These are phyloP conservation scores for Lepraria neglecta DNA, from an alignment of 495 filamentous ascomycete species.

Conservation along the genomic window DNA sequence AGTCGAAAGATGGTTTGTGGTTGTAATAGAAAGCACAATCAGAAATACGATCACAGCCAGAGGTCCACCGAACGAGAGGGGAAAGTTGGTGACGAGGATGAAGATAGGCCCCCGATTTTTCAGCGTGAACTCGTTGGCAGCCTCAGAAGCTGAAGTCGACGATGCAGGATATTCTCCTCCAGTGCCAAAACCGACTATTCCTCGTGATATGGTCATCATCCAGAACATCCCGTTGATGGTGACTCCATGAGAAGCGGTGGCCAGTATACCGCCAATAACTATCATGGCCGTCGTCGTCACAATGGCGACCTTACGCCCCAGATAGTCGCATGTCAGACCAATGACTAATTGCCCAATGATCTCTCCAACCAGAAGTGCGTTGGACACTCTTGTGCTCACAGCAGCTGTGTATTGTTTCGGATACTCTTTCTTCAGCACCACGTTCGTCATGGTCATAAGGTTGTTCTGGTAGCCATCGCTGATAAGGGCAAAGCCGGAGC, in stretches of 20 bases:
- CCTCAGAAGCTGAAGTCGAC: conserved; percentile 43
- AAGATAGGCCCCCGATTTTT: conserved; percentile 46
- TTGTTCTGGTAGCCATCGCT: conserved; percentile 52
- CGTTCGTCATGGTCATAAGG: conserved; percentile 50
- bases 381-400: conserved; percentile 46
- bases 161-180: conserved; percentile 46
- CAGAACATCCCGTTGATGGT: conserved; percentile 48
- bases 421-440: conserved; percentile 44
- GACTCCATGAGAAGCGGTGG: conserved; percentile 43
- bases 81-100: conserved; percentile 50
- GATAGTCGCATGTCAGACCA: conserved; percentile 47
- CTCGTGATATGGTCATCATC: conserved; percentile 51
- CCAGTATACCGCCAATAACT: conserved; percentile 46
- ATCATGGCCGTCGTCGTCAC: conserved; percentile 47
- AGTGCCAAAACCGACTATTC: conserved; percentile 47
- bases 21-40: conserved; percentile 41
- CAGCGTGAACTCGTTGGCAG: conserved; percentile 42
- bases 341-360: conserved; percentile 48
- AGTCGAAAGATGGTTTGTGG: conserved; percentile 38
- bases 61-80: conserved; percentile 45
- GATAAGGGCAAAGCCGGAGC: conserved; percentile 45
- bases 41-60: conserved; percentile 45
- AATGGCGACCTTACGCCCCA: conserved; percentile 49
- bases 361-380: conserved; percentile 48
- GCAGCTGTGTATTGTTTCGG: conserved; percentile 40